phyloP scores from a whole-genome alignment of 305 asterid genomes.

The Solanum hybrid region DNA sequence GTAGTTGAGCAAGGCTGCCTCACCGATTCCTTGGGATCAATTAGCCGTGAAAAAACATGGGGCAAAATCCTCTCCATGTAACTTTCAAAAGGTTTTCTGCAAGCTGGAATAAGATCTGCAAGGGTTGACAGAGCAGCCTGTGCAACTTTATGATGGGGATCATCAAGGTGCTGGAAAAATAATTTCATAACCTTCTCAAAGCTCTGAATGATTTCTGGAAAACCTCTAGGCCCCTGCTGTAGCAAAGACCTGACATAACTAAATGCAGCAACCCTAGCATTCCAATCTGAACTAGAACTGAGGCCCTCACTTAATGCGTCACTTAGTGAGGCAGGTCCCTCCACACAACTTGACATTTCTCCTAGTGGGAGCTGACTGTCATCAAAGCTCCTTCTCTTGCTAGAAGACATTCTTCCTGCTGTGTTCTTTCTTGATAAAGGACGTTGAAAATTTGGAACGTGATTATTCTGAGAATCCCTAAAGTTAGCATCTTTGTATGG shows the following conservation, averaged over 20 bases:
- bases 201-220: conserved; percentile 88
- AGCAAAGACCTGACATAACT: conserved; percentile 62
- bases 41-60: conserved; percentile 93
- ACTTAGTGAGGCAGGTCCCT: conserved; percentile 78
- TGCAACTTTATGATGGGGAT: conserved; percentile 99
- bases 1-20: conserved; percentile 96
- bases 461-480: conserved; percentile 56
- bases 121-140: conserved; percentile 98
- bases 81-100: conserved; percentile 94
- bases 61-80: conserved; percentile 97
- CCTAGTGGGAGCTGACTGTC: conserved; percentile 78
- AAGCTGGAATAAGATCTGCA: conserved; percentile 92
- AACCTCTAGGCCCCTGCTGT: conserved; percentile 91
- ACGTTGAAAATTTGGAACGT: conserved; percentile 88
- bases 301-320: conserved; percentile 94
- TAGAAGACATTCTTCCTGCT: conserved; percentile 73
- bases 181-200: conserved; percentile 98
- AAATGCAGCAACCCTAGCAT: conserved; percentile 92
- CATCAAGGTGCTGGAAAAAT: conserved; percentile 97
- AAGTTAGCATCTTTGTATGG: conserved; percentile 57
- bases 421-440: conserved; percentile 84
- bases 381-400: conserved; percentile 95
- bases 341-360: conserved; percentile 67
- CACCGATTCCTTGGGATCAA: conserved; percentile 94
- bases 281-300: conserved; percentile 93